A percentile compares a stretch with the other conserved stretches of the same genome.
phyloP scores from a whole-genome alignment of 345 rosid genomes.

The Gossypium bickii region DNA sequence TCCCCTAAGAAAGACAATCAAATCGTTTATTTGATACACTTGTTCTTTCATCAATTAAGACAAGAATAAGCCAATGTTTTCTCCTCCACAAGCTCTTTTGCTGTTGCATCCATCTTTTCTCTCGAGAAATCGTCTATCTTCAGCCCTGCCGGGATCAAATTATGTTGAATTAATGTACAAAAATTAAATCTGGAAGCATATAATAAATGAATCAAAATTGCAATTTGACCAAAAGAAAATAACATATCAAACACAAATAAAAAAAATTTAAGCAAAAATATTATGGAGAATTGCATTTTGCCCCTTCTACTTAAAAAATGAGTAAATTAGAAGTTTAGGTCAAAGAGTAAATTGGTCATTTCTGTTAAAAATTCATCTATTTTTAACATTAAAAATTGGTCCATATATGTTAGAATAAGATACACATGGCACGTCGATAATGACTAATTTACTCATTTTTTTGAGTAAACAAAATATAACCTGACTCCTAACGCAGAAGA shows the following conservation, averaged over 20 bases:
- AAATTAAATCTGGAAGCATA: no score
- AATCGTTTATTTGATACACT: background rate
- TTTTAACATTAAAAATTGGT: no score
- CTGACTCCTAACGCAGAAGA: no score
- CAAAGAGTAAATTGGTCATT: no score
- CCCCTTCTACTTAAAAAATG: no score
- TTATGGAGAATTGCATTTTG: no score
- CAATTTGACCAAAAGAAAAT: background rate
- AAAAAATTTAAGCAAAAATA: background rate
- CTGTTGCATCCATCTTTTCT: constrained; percentile 71
- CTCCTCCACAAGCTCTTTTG: constrained; percentile 72
- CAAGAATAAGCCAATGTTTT: constrained; percentile 57
- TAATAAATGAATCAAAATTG: background rate
- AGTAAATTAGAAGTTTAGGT: no score
- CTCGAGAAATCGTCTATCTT: constrained; percentile 64
- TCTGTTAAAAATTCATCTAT: no score
- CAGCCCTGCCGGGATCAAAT: constrained; percentile 38
- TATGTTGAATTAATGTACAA: background rate
- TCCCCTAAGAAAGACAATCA: background rate
- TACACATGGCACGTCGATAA: no score
- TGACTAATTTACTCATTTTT: no score
- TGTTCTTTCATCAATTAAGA: constrained; percentile 28
- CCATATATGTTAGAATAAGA: no score
- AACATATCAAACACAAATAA: background rate
- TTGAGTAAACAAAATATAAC: no score